These are phyloP conservation scores for Juglanconis juglandina DNA, from an alignment of 2,329 filamentous ascomycete species.

Conservation along the genomic window DNA sequence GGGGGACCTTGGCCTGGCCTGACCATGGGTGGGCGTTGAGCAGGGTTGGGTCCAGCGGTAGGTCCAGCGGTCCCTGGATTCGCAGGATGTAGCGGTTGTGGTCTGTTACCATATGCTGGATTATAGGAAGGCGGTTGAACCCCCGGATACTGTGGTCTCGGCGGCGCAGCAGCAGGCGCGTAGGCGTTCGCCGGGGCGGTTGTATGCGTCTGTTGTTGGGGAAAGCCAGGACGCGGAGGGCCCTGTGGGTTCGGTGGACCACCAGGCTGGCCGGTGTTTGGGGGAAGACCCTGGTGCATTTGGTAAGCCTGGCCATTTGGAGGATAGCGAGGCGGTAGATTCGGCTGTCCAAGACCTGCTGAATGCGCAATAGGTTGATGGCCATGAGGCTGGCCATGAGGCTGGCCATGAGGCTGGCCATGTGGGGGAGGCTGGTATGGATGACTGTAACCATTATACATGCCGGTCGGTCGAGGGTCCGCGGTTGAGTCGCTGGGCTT, in stretches of 20 bases:
- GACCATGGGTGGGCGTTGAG: constrained; percentile 2
- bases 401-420: constrained; percentile 16
- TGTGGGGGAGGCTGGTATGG: constrained; percentile 18
- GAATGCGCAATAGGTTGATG: constrained; percentile 19
- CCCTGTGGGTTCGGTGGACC: constrained; percentile 1
- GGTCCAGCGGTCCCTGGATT: background rate
- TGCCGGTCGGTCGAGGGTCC: constrained; percentile 22
- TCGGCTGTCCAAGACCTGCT: constrained; percentile 7
- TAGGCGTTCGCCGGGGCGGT: constrained; percentile 5
- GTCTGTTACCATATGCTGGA: constrained; percentile 28
- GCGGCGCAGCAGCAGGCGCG: background rate
- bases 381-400: constrained; percentile 8
- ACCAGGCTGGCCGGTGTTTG: background rate
- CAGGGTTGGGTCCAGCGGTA: background rate
- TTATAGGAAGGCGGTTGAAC: constrained; percentile 27
- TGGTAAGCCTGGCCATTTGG: constrained; percentile 13
- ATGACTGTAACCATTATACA: constrained; percentile 24
- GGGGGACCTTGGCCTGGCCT: background rate
- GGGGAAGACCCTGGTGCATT: background rate
- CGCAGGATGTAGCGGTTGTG: constrained; percentile 14
- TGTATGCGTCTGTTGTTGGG: constrained; percentile 1
- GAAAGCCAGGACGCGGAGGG: constrained; percentile 4
- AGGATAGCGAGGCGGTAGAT: constrained; percentile 12
- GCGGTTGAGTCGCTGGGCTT: constrained; percentile 44
- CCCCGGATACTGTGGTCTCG: constrained; percentile 11